Evolutionary conservation across 2,329 filamentous ascomycete genomes (phyloP).

Genomic region (Plectosphaerella cucumerina): DNA sequence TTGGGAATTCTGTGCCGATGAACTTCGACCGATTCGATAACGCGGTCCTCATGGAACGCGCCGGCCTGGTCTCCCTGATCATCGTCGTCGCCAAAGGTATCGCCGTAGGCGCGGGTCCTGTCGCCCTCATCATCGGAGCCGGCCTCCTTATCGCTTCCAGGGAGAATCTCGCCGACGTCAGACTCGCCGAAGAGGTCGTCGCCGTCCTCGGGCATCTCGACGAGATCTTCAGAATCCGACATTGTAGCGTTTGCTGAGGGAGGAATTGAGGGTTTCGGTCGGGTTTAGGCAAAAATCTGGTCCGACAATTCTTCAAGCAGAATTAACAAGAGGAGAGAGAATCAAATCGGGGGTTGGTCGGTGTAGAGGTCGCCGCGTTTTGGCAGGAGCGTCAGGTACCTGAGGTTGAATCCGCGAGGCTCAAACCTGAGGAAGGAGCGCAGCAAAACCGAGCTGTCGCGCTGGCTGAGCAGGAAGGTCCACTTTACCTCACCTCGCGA

Average conservation of each 20-base stretch:
- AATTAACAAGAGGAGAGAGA: no score
- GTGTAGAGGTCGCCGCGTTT: no score
- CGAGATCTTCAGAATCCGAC: slow-evolving; percentile 53
- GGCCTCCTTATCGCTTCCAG: slow-evolving; percentile 58
- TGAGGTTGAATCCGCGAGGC: no score
- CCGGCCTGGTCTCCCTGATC: slow-evolving; percentile 29
- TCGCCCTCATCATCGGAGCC: slow-evolving; percentile 47
- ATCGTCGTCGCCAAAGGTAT: slow-evolving; percentile 35
- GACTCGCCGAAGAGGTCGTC: slow-evolving; percentile 62
- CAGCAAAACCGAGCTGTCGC: neutral
- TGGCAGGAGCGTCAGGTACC: no score
- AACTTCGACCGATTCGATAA: slow-evolving; percentile 60
- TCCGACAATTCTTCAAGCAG: no score
- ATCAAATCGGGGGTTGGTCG: no score
- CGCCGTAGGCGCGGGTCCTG: slow-evolving; percentile 6
- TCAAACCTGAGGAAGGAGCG: no score
- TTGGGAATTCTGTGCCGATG: slow-evolving; percentile 68
- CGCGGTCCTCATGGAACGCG: slow-evolving; percentile 39
- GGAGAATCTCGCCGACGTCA: slow-evolving; percentile 57
- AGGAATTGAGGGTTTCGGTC: neutral
- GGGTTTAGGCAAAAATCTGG: neutral
- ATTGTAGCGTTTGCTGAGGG: slow-evolving; percentile 25
- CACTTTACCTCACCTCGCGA: neutral
- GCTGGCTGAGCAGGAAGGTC: no score
- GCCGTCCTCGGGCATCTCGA: slow-evolving; percentile 47